A percentile compares a stretch with the other conserved stretches of the same genome.
Evolutionary conservation across 495 filamentous ascomycete genomes (phyloP).

Genomic region (Aspergillus homomorphus): DNA sequence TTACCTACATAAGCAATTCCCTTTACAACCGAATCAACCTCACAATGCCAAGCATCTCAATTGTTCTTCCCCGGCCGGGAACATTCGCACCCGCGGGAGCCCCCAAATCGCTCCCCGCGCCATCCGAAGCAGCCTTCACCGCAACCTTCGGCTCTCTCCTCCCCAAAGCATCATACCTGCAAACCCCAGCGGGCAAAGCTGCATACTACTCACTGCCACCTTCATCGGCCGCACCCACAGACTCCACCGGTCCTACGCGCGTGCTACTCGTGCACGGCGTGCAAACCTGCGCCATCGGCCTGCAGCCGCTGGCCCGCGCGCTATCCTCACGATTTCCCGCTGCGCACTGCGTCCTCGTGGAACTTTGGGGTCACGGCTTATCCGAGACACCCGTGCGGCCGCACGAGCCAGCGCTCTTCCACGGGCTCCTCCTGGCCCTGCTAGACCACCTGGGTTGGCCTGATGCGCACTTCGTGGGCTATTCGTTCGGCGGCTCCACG

Average conservation of each 20-base stretch:
- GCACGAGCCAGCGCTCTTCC: conserved; percentile 30
- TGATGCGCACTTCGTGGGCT: conserved; percentile 35
- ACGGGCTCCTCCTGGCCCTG: conserved; percentile 22
- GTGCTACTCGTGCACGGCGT: conserved; percentile 36
- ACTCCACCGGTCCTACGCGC: conserved; percentile 6
- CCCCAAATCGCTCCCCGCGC: conserved; percentile 16
- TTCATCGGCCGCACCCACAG: conserved; percentile 7
- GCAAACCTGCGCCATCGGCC: conserved; percentile 36
- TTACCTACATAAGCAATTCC: too few relatives aligned
- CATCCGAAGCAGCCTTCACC: conserved; percentile 34
- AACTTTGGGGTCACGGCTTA: conserved; percentile 40
- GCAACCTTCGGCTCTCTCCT: conserved; percentile 34
- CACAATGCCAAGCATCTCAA: background rate
- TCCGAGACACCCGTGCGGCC: conserved; percentile 30
- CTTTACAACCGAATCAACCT: too few relatives aligned
- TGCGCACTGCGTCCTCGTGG: conserved; percentile 33
- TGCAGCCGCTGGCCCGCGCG: conserved; percentile 30
- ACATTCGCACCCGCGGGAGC: too few relatives aligned
- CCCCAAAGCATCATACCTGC: conserved; percentile 34
- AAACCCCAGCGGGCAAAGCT: conserved; percentile 27
- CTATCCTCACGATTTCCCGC: conserved; percentile 29
- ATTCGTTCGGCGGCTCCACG: conserved; percentile 38
- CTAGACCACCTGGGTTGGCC: conserved; percentile 27
- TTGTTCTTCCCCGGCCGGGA: background rate
- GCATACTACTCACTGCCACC: conserved; percentile 36